A percentile compares a stretch with the other conserved stretches of the same genome.
Conservation (phyloP, 2,329 filamentous ascomycete species). For the Mycosphaerella arachidis region DNA sequence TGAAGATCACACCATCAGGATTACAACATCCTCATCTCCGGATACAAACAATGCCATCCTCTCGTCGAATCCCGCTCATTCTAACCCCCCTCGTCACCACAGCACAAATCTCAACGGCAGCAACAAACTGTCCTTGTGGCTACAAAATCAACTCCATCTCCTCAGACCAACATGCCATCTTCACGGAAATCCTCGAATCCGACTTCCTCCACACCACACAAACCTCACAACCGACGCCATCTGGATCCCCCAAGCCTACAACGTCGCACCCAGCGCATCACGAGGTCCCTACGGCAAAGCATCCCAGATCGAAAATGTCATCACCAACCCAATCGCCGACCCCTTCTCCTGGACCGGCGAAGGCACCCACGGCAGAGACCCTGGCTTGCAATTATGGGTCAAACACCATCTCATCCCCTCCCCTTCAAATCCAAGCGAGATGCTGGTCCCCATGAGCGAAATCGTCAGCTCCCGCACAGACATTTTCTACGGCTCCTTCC, state of each 20-base stretch:
- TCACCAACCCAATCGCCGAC: constrained; percentile 48
- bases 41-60: neutral
- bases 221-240: constrained; percentile 37
- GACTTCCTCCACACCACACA: constrained; percentile 59
- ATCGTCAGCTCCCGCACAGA: constrained; percentile 58
- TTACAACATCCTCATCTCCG: too few relatives aligned
- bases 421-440: neutral
- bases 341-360: constrained; percentile 39
- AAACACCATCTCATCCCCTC: constrained; percentile 32
- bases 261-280: constrained; percentile 54
- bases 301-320: constrained; percentile 55
- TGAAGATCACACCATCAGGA: neutral
- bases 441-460: constrained; percentile 58
- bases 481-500: constrained; percentile 65
- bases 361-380: constrained; percentile 42
- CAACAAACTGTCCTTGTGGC: constrained; percentile 62
- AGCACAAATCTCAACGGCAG: neutral
- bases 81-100: neutral
- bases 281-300: constrained; percentile 64
- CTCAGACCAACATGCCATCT: constrained; percentile 45
- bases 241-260: constrained; percentile 66
- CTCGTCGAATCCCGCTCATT: neutral
- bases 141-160: constrained; percentile 55
- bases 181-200: constrained; percentile 66
- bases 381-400: constrained; percentile 57